Percentiles rank a stretch among this genome's conserved stretches.
Conservation (phyloP, 2,329 filamentous ascomycete species). For the Akanthomyces lecanii region DNA sequence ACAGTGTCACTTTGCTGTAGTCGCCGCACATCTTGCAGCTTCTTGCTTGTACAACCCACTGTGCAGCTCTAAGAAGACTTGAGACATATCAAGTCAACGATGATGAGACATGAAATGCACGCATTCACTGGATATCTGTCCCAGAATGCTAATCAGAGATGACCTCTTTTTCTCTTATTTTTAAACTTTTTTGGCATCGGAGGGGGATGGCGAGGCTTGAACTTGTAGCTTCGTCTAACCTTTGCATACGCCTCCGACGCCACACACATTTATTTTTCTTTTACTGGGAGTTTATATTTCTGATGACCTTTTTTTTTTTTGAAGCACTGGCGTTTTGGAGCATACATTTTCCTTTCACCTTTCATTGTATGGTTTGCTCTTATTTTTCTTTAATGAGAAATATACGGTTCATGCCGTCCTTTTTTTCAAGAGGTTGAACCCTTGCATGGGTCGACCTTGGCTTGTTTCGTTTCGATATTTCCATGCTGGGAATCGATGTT, state of each 20-base stretch:
- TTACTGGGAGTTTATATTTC: neutral
- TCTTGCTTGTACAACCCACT: slow-evolving; percentile 17
- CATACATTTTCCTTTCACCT: slow-evolving; percentile 1
- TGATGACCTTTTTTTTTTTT: slow-evolving; percentile 22
- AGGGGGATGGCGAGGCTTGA: neutral
- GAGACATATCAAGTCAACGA: slow-evolving; percentile 17
- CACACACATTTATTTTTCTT: slow-evolving; percentile 15
- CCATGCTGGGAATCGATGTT: neutral
- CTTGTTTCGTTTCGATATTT: too few species aligned
- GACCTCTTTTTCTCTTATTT: slow-evolving; percentile 14
- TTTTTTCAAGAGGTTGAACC: neutral
- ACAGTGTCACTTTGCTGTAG: neutral
- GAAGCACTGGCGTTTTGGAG: slow-evolving; percentile 18
- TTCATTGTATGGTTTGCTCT: neutral
- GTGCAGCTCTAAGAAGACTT: slow-evolving; percentile 14
- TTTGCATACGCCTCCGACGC: neutral
- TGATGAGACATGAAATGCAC: slow-evolving; percentile 17
- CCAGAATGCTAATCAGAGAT: slow-evolving; percentile 20
- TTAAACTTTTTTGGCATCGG: neutral
- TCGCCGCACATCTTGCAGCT: slow-evolving; percentile 25
- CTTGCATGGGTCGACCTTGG: too few species aligned
- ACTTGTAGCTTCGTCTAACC: neutral
- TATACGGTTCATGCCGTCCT: neutral
- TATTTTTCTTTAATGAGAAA: neutral
- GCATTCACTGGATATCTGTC: neutral